Evolutionary conservation across 2,329 filamentous ascomycete species (phyloP).

Genomic region (Trichoderma brevicompactum): DNA sequence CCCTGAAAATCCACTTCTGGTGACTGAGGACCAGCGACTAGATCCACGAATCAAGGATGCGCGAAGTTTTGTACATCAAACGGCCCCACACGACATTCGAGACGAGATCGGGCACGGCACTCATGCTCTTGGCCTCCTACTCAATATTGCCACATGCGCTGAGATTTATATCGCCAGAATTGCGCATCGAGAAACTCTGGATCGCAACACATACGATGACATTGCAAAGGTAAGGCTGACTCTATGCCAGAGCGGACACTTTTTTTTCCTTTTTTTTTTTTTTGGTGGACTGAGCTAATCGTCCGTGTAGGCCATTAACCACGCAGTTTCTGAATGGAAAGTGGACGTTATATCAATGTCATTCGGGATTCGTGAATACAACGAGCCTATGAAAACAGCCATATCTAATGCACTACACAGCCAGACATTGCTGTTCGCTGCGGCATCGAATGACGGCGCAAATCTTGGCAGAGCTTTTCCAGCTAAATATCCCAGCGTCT

Average conservation of each 20-base stretch:
- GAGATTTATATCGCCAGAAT: constrained; percentile 6
- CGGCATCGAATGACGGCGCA: constrained; percentile 15
- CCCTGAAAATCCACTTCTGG: not conserved
- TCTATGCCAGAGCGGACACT: not conserved
- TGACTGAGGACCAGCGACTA: not conserved
- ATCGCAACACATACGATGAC: not conserved
- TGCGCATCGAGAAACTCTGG: not conserved
- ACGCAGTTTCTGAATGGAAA: not conserved
- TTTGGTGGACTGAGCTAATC: not conserved
- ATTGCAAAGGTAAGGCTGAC: constrained; percentile 1
- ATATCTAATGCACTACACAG: not conserved
- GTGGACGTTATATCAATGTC: constrained; percentile 20
- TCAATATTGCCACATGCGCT: constrained; percentile 4
- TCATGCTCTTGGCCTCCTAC: constrained; percentile 2
- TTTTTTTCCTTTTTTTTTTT: not conserved
- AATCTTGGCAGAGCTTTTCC: constrained; percentile 4
- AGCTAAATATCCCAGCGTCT: constrained; percentile 3
- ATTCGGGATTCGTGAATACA: not conserved
- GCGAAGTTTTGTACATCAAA: not conserved
- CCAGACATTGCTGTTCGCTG: constrained; percentile 7
- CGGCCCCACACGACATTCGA: not conserved
- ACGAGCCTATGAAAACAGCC: not conserved
- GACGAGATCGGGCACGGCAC: constrained; percentile 12
- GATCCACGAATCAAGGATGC: not conserved
- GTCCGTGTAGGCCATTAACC: not conserved